Percentiles rank a stretch among this genome's conserved stretches.
phyloP scores from a whole-genome alignment of 495 filamentous ascomycete genomes.

The Neurospora discreta region DNA sequence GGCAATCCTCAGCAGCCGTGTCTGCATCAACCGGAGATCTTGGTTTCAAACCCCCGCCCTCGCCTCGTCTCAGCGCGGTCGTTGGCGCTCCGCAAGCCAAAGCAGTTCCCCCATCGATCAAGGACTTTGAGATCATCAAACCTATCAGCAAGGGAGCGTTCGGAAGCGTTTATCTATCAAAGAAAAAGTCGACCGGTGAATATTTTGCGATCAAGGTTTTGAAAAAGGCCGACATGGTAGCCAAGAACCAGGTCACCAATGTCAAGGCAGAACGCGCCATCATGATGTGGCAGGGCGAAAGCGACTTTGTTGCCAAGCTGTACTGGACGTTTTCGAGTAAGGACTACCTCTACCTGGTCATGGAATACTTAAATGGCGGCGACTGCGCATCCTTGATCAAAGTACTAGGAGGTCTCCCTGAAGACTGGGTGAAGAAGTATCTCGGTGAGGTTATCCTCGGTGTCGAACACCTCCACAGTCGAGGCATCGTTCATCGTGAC shows the following conservation, averaged over 20 bases:
- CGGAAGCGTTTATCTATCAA: constrained; percentile 92
- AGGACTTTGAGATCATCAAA: constrained; percentile 99
- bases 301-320: constrained; percentile 95
- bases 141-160: constrained; percentile 99
- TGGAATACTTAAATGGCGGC: constrained; percentile 97
- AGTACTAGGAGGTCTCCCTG: constrained; percentile 75
- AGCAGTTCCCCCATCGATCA: constrained; percentile 87
- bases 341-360: constrained; percentile 95
- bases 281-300: constrained; percentile 99
- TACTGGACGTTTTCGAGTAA: constrained; percentile 99
- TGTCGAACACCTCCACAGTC: constrained; percentile 86
- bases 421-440: constrained; percentile 97
- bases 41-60: constrained; percentile 56
- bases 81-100: constrained; percentile 62
- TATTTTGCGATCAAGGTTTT: constrained; percentile 98
- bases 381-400: constrained; percentile 97
- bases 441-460: constrained; percentile 90
- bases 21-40: constrained; percentile 47
- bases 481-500: constrained; percentile 92
- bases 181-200: constrained; percentile 96
- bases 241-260: constrained; percentile 98
- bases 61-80: constrained; percentile 63
- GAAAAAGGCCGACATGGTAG: constrained; percentile 99
- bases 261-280: constrained; percentile 98
- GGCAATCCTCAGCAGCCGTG: constrained; percentile 82